Conservation (phyloP, 2,329 filamentous ascomycete genomes). For the Hymenoscyphus linearis region DNA sequence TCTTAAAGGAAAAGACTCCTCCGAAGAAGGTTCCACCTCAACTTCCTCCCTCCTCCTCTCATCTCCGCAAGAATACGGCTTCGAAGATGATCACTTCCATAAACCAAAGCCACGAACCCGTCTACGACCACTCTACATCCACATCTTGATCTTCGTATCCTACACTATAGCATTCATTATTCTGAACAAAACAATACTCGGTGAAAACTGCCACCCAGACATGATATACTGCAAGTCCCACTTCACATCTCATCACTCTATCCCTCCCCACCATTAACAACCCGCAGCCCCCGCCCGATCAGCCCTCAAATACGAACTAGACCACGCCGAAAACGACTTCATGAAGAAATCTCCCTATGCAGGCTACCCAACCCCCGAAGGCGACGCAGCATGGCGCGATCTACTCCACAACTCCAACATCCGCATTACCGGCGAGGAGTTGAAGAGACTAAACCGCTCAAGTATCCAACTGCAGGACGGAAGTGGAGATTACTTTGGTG, state of each 20-base stretch:
- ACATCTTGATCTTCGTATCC: background rate
- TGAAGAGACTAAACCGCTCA: slow-evolving; percentile 3
- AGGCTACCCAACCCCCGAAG: slow-evolving; percentile 4
- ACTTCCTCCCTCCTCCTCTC: slow-evolving; percentile 1
- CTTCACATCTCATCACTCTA: background rate
- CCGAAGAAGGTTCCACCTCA: background rate
- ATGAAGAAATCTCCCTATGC: slow-evolving; percentile 8
- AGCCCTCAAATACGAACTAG: slow-evolving; percentile 7
- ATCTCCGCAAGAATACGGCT: slow-evolving; percentile 2
- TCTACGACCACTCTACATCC: slow-evolving; percentile 3
- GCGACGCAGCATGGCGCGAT: slow-evolving; percentile 8
- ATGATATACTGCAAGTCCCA: slow-evolving; percentile 3
- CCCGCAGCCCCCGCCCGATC: slow-evolving; percentile 6
- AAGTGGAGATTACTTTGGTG: slow-evolving; percentile 10
- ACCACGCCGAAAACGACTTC: slow-evolving; percentile 3
- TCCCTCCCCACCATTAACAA: background rate
- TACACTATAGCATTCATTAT: slow-evolving; percentile 2
- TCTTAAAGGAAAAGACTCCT: background rate
- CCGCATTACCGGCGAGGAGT: slow-evolving; percentile 1
- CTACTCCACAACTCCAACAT: slow-evolving; percentile 5
- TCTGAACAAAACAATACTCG: background rate
- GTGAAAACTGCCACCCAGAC: slow-evolving; percentile 7
- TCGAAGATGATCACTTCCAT: background rate
- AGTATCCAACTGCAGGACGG: slow-evolving; percentile 10
- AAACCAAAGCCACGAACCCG: background rate